phyloP scores from a whole-genome alignment of 1,284 basidiomycete genomes.

The Cutaneotrichosporon sp. region DNA sequence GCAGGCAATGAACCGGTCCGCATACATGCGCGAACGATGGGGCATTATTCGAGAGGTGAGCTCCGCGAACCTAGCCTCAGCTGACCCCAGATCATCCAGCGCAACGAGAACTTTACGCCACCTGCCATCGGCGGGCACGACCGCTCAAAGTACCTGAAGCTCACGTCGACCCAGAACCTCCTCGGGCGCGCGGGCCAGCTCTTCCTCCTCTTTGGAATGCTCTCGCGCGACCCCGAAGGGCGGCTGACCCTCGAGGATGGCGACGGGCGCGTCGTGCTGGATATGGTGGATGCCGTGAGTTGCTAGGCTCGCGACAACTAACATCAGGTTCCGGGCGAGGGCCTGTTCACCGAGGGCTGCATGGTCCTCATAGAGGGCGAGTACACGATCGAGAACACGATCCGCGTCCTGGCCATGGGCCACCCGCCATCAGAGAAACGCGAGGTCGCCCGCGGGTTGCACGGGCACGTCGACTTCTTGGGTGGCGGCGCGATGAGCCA shows the following conservation, averaged over 20 bases:
- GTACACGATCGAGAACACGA: conserved; percentile 86
- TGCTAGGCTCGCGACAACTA: conserved; percentile 3
- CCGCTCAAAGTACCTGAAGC: conserved; percentile 80
- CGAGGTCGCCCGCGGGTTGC: conserved; percentile 77
- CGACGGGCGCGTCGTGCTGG: conserved; percentile 86
- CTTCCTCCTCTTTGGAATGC: conserved; percentile 92
- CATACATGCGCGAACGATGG: conserved; percentile 75
- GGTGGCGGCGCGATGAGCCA: conserved; percentile 88
- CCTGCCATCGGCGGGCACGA: conserved; percentile 86
- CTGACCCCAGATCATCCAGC: conserved; percentile 62
- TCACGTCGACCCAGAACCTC: conserved; percentile 95
- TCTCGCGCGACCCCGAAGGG: conserved; percentile 85
- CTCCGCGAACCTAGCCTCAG: neutral
- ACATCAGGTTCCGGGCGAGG: conserved; percentile 85
- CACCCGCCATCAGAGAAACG: conserved; percentile 94
- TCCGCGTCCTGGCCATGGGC: conserved; percentile 90
- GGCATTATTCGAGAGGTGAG: conserved; percentile 78
- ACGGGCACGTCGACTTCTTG: conserved; percentile 92
- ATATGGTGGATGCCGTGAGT: conserved; percentile 81
- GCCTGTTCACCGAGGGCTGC: conserved; percentile 94
- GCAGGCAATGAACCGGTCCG: conserved; percentile 73
- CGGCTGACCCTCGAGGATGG: conserved; percentile 88
- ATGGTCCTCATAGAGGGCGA: conserved; percentile 95
- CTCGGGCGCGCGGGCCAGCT: conserved; percentile 86
- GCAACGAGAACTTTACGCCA: conserved; percentile 95